Evolutionary conservation across 495 filamentous ascomycete genomes (phyloP).

Genomic region (Penicillium cinerascens): DNA sequence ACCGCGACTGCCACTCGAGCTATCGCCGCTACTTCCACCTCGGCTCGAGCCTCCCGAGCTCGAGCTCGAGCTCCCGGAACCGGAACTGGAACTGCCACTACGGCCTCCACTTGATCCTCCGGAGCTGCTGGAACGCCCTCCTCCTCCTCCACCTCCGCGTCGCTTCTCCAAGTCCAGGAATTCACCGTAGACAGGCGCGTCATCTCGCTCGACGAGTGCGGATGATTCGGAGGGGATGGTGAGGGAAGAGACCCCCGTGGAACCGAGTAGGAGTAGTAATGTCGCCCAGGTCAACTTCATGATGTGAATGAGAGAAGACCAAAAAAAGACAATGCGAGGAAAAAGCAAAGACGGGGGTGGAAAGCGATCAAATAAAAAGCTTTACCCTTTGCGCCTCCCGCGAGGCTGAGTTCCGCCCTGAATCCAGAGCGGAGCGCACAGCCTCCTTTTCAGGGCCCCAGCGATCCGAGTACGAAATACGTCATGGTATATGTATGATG

Average conservation of each 20-base stretch:
- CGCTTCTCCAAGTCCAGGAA: conserved; percentile 42
- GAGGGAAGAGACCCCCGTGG: conserved; percentile 26
- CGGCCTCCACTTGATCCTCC: too few relatives aligned
- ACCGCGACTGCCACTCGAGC: neutral
- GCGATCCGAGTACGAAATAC: neutral
- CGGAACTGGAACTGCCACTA: conserved; percentile 17
- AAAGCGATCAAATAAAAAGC: neutral
- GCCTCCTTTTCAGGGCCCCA: neutral
- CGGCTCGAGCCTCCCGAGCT: conserved; percentile 21
- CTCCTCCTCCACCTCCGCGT: conserved; percentile 44
- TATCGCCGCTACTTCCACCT: conserved; percentile 9
- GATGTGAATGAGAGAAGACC: neutral
- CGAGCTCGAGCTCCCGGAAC: neutral
- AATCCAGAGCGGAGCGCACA: neutral
- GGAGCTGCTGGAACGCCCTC: too few relatives aligned
- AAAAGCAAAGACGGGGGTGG: neutral
- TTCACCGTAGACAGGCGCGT: conserved; percentile 10
- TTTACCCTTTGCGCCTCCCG: neutral
- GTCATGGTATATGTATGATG: too few relatives aligned
- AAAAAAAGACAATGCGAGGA: neutral
- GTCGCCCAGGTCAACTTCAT: conserved; percentile 34
- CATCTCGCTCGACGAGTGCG: conserved; percentile 17
- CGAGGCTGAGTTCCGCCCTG: neutral
- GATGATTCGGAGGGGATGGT: conserved; percentile 17
- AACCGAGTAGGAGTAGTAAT: conserved; percentile 28